Conservation (phyloP, 1,284 basidiomycete genomes). For the Cystobasidium sp. region DNA sequence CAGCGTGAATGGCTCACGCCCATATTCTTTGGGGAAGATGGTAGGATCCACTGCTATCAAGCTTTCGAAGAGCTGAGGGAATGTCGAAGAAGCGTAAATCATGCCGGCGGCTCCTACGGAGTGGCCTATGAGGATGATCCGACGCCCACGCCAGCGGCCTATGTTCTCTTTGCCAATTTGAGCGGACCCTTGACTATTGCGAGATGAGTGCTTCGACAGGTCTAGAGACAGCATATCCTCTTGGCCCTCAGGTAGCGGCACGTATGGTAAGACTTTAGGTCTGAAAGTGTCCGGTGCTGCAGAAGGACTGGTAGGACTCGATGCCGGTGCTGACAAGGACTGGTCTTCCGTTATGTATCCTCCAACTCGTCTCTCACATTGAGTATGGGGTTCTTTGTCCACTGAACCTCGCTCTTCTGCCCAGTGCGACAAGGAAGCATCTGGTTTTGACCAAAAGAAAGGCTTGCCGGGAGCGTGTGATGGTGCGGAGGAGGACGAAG, state of each 20-base stretch:
- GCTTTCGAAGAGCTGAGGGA: constrained; percentile 71
- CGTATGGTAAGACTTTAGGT: constrained; percentile 2
- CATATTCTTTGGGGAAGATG: constrained; percentile 58
- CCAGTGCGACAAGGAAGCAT: constrained; percentile 36
- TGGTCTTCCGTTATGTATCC: constrained; percentile 39
- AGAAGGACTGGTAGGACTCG: neutral
- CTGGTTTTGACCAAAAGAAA: constrained; percentile 29
- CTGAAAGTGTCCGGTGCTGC: neutral
- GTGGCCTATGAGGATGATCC: constrained; percentile 73
- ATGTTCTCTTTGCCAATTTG: constrained; percentile 59
- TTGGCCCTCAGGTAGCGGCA: constrained; percentile 9
- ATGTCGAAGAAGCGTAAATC: constrained; percentile 57
- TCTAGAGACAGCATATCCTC: constrained; percentile 43
- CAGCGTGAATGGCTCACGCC: constrained; percentile 56
- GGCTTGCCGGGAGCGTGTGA: constrained; percentile 4
- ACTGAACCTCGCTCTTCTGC: neutral
- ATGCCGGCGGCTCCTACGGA: constrained; percentile 72
- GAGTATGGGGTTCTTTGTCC: neutral
- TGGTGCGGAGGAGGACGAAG: constrained; percentile 7
- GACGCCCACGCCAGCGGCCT: constrained; percentile 48
- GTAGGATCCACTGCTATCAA: constrained; percentile 82
- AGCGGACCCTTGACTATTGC: neutral
- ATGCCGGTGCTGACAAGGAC: constrained; percentile 1
- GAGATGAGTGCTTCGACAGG: constrained; percentile 20
- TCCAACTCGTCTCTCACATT: constrained; percentile 21